Evolutionary conservation across 495 filamentous ascomycete genomes (phyloP), one percentile per base, ranked within the genome.

Genomic region (Aspergillus homomorphus): DNA sequence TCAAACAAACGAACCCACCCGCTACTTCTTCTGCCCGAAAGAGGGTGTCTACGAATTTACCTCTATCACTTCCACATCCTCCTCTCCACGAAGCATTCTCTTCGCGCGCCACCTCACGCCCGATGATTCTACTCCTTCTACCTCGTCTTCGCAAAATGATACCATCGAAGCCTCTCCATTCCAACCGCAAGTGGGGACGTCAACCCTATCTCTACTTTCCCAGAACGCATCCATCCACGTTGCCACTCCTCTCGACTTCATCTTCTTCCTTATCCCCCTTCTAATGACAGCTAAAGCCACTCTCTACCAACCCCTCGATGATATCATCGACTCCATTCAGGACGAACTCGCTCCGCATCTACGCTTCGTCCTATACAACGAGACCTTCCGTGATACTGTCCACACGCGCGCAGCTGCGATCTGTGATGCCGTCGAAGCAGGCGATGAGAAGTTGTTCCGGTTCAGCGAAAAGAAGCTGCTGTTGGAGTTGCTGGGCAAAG

Each of bases 31-130:
- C 66, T 94, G 91, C 67, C 90, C 92, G 4, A 82, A 82, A 12
- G 62, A 68, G 15, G 94, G 93, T 23, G 78, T 96, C 59, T 91
- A 88, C 73, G 94, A 98, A 68, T 92, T 98, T 74, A 96, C 86
- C 15, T 81, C 81, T 42, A 80, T 98, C 63, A 71, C 84, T 12
- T 80, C 90, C 6, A 81, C 90, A 30, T 44, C 70, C 16, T 62
- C 67, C 21, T 55, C 53, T 15, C 66, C 68, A 44, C 66, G 73
- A 21, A 77, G 74, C 48, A 69, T 74, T 44, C 56, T 75, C 1
- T 75, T 68, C 30, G 69, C 76, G 1, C 62, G 60, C 22, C 55
- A 65, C 53, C 45, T 51, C 26, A 44, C 33, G 2, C 12, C 5
- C 23, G 57, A 60, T 12, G 62, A 62, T 23, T 62, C 54, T 6